phyloP scores from a whole-genome alignment of 2,329 filamentous ascomycete species.

The Cercospora janseana region DNA sequence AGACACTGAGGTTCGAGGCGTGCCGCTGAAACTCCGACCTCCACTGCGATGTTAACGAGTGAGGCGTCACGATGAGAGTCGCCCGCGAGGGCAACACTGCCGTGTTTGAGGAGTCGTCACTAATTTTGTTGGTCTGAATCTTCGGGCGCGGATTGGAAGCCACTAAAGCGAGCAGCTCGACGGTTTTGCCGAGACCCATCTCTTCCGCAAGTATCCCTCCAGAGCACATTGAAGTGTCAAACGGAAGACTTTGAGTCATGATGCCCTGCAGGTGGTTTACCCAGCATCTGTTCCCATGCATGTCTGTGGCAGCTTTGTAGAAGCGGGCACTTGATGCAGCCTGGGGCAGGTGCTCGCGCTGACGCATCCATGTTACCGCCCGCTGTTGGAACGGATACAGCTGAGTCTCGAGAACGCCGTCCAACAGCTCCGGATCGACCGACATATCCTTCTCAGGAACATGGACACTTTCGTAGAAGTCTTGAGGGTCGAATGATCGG shows the following conservation, averaged over 20 bases:
- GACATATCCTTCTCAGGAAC: slow-evolving; percentile 52
- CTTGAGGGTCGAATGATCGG: slow-evolving; percentile 48
- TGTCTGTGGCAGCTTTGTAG: slow-evolving; percentile 43
- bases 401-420: slow-evolving; percentile 32
- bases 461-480: slow-evolving; percentile 70
- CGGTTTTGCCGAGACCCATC: slow-evolving; percentile 79
- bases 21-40: slow-evolving; percentile 58
- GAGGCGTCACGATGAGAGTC: slow-evolving; percentile 63
- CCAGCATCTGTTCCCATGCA: slow-evolving; percentile 49
- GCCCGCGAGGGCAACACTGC: slow-evolving; percentile 53
- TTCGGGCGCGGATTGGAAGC: slow-evolving; percentile 56
- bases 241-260: slow-evolving; percentile 39
- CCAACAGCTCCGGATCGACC: slow-evolving; percentile 10
- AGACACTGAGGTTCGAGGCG: slow-evolving; percentile 56
- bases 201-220: slow-evolving; percentile 74
- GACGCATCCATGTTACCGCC: slow-evolving; percentile 67
- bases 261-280: slow-evolving; percentile 64
- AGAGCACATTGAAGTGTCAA: slow-evolving; percentile 45
- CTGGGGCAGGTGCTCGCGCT: slow-evolving; percentile 55
- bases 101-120: slow-evolving; percentile 44
- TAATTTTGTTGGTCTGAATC: slow-evolving; percentile 28
- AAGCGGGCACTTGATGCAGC: slow-evolving; percentile 8
- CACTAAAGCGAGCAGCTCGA: slow-evolving; percentile 72
- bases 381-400: slow-evolving; percentile 72
- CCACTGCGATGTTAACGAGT: slow-evolving; percentile 63